A percentile compares a stretch with the other conserved stretches of the same genome.
phyloP scores from a whole-genome alignment of 2,329 filamentous ascomycete genomes.

The Epichloe aotearoae region DNA sequence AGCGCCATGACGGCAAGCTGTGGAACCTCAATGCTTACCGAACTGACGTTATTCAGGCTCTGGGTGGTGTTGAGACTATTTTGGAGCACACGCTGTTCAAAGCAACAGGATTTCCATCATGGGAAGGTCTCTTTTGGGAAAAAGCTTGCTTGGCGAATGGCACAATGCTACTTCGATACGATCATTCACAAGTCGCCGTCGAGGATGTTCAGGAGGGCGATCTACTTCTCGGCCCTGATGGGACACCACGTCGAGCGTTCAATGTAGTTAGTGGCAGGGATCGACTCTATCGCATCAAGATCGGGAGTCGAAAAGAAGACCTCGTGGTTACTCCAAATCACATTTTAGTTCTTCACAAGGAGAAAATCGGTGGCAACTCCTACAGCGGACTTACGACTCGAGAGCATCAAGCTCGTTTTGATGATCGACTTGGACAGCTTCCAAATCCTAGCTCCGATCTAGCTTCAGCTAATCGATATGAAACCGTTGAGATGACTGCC shows the following conservation, averaged over 20 bases:
- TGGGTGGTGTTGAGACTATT: slow-evolving; percentile 95
- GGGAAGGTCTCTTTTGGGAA: slow-evolving; percentile 94
- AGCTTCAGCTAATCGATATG: slow-evolving; percentile 11
- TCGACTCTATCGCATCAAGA: slow-evolving; percentile 34
- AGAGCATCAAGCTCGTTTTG: too few species aligned
- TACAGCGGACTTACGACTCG: too few species aligned
- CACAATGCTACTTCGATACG: slow-evolving; percentile 29
- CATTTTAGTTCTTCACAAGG: slow-evolving; percentile 30
- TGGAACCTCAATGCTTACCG: slow-evolving; percentile 96
- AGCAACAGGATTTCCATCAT: slow-evolving; percentile 89
- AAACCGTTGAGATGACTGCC: slow-evolving; percentile 33
- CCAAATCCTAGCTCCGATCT: too few species aligned
- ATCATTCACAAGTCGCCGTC: slow-evolving; percentile 30
- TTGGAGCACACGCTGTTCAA: slow-evolving; percentile 95
- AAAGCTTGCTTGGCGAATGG: slow-evolving; percentile 31
- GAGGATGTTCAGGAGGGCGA: slow-evolving; percentile 36
- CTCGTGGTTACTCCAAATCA: slow-evolving; percentile 36
- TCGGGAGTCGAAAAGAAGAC: slow-evolving; percentile 27
- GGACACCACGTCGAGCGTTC: slow-evolving; percentile 31
- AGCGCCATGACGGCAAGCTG: slow-evolving; percentile 90
- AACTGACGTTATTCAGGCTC: slow-evolving; percentile 90
- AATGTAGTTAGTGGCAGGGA: slow-evolving; percentile 35
- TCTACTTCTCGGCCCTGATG: slow-evolving; percentile 34
- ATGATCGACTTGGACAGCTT: too few species aligned
- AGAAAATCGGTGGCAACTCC: slow-evolving; percentile 9